Percentiles rank a stretch among this genome's conserved stretches.
These are phyloP conservation scores for Letharia lupina DNA, from an alignment of 495 filamentous ascomycete genomes.

Conservation along the genomic window DNA sequence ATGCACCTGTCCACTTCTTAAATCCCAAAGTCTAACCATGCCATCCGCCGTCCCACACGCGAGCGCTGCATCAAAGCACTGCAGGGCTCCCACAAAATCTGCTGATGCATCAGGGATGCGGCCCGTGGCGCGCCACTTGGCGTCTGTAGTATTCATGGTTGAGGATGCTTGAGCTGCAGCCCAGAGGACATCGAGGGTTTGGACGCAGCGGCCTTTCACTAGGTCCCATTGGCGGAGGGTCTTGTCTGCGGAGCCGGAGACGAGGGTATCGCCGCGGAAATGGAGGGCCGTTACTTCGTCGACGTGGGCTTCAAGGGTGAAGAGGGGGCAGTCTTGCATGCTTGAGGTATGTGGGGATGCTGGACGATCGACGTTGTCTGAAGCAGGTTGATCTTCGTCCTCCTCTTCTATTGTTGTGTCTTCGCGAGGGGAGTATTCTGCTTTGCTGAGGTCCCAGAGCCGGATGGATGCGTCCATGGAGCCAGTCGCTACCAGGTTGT, in stretches of 20 bases:
- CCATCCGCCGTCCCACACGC: conserved; percentile 98
- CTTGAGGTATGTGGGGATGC: conserved; percentile 53
- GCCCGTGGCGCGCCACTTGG: conserved; percentile 45
- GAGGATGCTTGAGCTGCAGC: conserved; percentile 86
- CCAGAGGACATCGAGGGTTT: conserved; percentile 98
- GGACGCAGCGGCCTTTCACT: conserved; percentile 87
- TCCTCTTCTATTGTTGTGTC: conserved; percentile 42
- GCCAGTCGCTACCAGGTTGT: conserved; percentile 90
- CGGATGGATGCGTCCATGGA: conserved; percentile 93
- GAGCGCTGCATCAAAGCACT: conserved; percentile 93
- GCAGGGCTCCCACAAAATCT: conserved; percentile 89
- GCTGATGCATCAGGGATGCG: conserved; percentile 58
- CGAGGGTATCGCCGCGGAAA: conserved; percentile 77
- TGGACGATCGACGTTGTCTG: conserved; percentile 44
- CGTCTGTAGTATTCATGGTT: conserved; percentile 45
- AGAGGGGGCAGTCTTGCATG: conserved; percentile 80
- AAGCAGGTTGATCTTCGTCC: conserved; percentile 55
- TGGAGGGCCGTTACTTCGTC: conserved; percentile 92
- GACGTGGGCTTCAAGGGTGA: conserved; percentile 81
- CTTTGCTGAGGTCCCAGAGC: conserved; percentile 81
- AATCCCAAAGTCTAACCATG: conserved; percentile 96
- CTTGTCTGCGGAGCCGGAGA: conserved; percentile 95
- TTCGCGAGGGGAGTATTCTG: conserved; percentile 39
- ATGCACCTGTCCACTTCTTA: conserved; percentile 92
- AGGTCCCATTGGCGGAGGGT: conserved; percentile 97